These are phyloP conservation scores for Ogataea pignaliae DNA, from an alignment of 805 yeast species.

Conservation along the genomic window DNA sequence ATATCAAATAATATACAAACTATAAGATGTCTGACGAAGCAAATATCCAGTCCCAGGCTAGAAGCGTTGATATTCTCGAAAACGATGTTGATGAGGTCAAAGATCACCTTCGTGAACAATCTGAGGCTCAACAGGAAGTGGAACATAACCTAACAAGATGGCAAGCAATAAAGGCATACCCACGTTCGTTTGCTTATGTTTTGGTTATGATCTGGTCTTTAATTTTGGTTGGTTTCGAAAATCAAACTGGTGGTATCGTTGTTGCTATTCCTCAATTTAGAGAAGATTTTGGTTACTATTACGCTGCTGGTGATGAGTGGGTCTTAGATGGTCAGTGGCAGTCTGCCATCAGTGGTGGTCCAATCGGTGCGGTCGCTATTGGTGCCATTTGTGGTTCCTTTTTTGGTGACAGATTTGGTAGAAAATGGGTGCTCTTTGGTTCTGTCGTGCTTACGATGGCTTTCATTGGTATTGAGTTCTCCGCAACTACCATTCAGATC, in stretches of 20 bases:
- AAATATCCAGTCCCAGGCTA: no score
- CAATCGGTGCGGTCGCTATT: slow-evolving; percentile 28
- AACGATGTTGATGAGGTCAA: no score
- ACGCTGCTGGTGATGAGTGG: slow-evolving; percentile 18
- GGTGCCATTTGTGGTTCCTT: slow-evolving; percentile 34
- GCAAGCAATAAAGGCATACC: slow-evolving; percentile 35
- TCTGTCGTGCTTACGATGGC: slow-evolving; percentile 28
- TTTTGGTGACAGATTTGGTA: slow-evolving; percentile 33
- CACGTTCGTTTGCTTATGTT: slow-evolving; percentile 34
- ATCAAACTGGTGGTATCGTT: slow-evolving; percentile 36
- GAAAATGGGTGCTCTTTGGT: slow-evolving; percentile 31
- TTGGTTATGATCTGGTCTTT: slow-evolving; percentile 31
- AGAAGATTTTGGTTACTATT: slow-evolving; percentile 31
- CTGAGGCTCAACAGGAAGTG: no score
- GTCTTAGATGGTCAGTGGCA: slow-evolving; percentile 43
- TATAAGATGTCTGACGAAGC: no score
- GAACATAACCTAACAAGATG: slow-evolving; percentile 5
- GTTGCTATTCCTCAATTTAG: slow-evolving; percentile 34
- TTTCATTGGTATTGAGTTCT: slow-evolving; percentile 38
- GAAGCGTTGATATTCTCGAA: no score
- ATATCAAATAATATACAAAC: no score
- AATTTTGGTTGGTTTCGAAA: slow-evolving; percentile 39
- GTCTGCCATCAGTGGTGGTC: slow-evolving; percentile 35
- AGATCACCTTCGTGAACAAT: no score
- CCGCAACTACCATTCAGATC: slow-evolving; percentile 32